Evolutionary conservation across 2,329 filamentous ascomycete genomes (phyloP).

Genomic region (Botrytis squamosa): DNA sequence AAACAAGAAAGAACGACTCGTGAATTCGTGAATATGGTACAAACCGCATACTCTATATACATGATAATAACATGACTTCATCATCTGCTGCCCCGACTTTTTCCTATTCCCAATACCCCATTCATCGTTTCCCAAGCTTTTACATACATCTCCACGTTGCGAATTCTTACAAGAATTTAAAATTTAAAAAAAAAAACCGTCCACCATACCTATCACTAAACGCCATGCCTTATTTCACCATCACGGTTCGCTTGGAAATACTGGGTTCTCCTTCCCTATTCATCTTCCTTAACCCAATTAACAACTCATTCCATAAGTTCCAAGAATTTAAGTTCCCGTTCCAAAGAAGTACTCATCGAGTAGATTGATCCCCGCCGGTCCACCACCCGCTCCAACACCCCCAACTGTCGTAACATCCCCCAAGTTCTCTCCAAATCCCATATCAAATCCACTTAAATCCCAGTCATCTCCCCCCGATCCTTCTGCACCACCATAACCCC

Average conservation of each 20-base stretch:
- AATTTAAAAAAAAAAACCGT: too few relatives aligned
- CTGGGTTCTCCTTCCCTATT: neutral
- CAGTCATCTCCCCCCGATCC: constrained; percentile 24
- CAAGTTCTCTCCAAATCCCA: constrained; percentile 30
- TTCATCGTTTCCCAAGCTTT: neutral
- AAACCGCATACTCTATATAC: neutral
- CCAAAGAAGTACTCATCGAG: constrained; percentile 58
- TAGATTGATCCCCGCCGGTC: constrained; percentile 42
- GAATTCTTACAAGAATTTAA: neutral
- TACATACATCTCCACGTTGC: neutral
- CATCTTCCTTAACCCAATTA: neutral
- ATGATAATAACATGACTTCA: neutral
- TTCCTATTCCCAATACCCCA: neutral
- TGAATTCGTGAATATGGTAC: neutral
- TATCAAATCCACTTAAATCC: constrained; percentile 18
- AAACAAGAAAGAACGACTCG: neutral
- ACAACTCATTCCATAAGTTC: neutral
- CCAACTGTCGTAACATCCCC: constrained; percentile 31
- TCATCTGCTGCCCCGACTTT: neutral
- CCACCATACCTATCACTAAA: neutral
- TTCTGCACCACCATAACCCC: constrained; percentile 25
- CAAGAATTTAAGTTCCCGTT: constrained; percentile 34
- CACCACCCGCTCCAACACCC: constrained; percentile 33
- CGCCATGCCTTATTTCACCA: neutral
- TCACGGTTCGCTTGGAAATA: neutral